Conservation (phyloP, 2,329 filamentous ascomycete species). For the Pseudocercospora musae region DNA sequence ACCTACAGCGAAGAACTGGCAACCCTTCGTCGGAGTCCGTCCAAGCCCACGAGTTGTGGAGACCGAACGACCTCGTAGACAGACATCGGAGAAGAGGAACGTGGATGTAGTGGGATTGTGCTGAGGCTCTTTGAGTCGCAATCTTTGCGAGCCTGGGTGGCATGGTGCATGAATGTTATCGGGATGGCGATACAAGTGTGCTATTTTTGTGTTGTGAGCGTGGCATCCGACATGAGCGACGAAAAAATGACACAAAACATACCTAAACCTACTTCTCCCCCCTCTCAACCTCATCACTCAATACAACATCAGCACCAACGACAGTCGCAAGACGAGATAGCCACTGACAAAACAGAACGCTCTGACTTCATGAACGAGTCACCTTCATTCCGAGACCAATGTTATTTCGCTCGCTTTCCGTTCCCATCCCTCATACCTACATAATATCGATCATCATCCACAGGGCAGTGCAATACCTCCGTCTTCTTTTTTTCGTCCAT, state of each 20-base stretch:
- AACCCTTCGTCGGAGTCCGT: too few relatives aligned
- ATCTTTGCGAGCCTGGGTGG: too few relatives aligned
- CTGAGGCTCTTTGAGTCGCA: too few relatives aligned
- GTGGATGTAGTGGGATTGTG: too few relatives aligned
- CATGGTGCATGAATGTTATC: too few relatives aligned
- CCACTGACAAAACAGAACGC: not conserved
- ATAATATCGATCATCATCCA: not conserved
- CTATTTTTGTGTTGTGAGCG: too few relatives aligned
- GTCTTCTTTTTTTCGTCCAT: not conserved
- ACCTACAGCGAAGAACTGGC: not conserved
- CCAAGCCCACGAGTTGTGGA: not conserved
- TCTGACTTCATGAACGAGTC: not conserved
- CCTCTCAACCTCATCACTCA: not conserved
- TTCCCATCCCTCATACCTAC: not conserved
- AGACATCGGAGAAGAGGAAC: not conserved
- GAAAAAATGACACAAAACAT: not conserved
- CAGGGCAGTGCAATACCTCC: not conserved
- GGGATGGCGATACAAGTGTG: too few relatives aligned
- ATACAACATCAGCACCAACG: not conserved
- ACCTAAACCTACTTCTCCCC: not conserved
- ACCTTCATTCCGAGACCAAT: not conserved
- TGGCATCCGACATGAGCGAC: too few relatives aligned
- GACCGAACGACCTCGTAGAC: not conserved
- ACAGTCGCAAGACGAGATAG: not conserved
- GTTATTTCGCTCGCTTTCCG: not conserved